Evolutionary conservation across 306 rosid species (phyloP).

Genomic region (Trifolium repens): DNA sequence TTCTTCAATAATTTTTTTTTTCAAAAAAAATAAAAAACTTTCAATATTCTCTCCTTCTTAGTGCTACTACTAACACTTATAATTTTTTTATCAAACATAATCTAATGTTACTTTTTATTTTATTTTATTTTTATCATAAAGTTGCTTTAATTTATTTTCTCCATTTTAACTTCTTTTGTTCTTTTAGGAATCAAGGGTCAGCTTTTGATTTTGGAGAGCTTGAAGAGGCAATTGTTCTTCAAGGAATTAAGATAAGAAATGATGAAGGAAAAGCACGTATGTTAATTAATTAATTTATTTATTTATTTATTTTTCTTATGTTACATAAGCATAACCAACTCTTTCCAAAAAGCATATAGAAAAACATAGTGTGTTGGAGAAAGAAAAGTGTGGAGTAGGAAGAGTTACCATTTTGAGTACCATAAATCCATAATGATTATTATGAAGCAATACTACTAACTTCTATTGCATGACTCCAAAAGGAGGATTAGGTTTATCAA

Average conservation of each 20-base stretch:
- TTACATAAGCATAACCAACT: conserved; percentile 59
- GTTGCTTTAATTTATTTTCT: conserved; percentile 24
- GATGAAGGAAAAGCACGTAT: conserved; percentile 83
- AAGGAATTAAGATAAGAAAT: conserved; percentile 71
- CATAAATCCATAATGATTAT: conserved; percentile 49
- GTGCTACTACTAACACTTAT: background rate
- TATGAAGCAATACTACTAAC: background rate
- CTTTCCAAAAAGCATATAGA: conserved; percentile 42
- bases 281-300: conserved; percentile 3
- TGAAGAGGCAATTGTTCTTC: conserved; percentile 87
- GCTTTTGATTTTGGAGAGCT: conserved; percentile 92
- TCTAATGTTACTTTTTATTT: conserved; percentile 14
- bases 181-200: conserved; percentile 67
- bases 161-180: background rate
- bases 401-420: conserved; percentile 57
- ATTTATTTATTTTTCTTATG: conserved; percentile 48
- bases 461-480: background rate
- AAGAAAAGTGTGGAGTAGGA: conserved; percentile 21
- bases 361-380: conserved; percentile 5
- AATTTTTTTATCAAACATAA: conserved; percentile 6
- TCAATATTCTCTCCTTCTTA: conserved; percentile 31
- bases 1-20: background rate
- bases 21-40: conserved; percentile 39
- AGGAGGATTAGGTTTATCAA: conserved; percentile 30
- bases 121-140: conserved; percentile 1